phyloP scores from a whole-genome alignment of 2,329 filamentous ascomycete genomes.

The Simplicillium aogashimaense region DNA sequence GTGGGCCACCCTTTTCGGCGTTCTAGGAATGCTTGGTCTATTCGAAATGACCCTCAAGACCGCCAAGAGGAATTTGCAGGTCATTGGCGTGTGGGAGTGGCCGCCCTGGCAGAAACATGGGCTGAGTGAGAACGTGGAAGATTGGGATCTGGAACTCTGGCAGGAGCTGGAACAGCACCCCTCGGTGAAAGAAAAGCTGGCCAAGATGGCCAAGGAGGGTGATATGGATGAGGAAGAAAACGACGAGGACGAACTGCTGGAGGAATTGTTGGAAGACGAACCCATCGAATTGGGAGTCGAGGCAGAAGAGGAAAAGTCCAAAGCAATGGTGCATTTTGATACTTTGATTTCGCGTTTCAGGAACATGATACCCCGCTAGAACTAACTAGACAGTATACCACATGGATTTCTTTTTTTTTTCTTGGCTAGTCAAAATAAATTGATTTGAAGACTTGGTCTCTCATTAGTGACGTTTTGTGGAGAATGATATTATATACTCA shows the following conservation, averaged over 20 bases:
- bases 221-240: constrained; percentile 13
- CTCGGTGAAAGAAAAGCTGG: constrained; percentile 29
- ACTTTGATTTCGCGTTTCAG: neutral
- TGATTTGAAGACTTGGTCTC: no score
- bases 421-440: no score
- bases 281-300: constrained; percentile 1
- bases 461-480: no score
- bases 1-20: constrained; percentile 63
- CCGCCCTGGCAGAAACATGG: constrained; percentile 28
- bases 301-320: constrained; percentile 1
- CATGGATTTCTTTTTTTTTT: no score
- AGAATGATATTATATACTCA: no score
- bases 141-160: constrained; percentile 46
- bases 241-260: constrained; percentile 11
- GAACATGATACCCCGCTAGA: constrained; percentile 1
- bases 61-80: constrained; percentile 32
- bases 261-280: constrained; percentile 4
- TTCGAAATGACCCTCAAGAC: constrained; percentile 55
- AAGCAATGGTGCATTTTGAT: constrained; percentile 1
- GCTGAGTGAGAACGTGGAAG: constrained; percentile 28
- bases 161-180: constrained; percentile 48
- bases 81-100: constrained; percentile 37
- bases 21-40: constrained; percentile 47
- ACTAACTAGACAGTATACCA: no score
- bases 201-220: constrained; percentile 26